Conservation (phyloP, 495 filamentous ascomycete species). For the Massariosphaeria phaeospora region DNA sequence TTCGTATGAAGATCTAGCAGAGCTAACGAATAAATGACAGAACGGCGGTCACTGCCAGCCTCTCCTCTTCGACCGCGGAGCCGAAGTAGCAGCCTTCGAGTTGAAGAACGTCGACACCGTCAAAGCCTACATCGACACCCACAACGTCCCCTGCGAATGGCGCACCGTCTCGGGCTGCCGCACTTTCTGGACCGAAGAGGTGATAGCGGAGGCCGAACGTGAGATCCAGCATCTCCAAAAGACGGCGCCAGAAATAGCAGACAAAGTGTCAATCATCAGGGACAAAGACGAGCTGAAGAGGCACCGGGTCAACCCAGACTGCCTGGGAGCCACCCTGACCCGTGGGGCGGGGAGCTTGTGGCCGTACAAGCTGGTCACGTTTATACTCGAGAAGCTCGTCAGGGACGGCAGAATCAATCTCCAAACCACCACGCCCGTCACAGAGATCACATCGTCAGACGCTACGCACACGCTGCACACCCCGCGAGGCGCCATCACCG, state of each 20-base stretch:
- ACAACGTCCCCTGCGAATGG: constrained; percentile 62
- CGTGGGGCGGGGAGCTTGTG: constrained; percentile 53
- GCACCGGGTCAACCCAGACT: constrained; percentile 42
- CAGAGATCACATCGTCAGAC: constrained; percentile 36
- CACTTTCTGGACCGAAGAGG: constrained; percentile 47
- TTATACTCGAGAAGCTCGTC: constrained; percentile 56
- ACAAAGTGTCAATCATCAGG: constrained; percentile 33
- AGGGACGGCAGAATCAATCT: constrained; percentile 54
- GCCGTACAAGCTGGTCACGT: constrained; percentile 76
- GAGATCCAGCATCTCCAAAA: constrained; percentile 43
- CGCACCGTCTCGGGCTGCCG: constrained; percentile 49
- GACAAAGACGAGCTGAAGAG: constrained; percentile 35
- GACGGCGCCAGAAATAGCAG: constrained; percentile 51
- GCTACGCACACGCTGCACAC: constrained; percentile 56
- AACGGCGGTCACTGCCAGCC: constrained; percentile 77
- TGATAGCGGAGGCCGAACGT: constrained; percentile 46
- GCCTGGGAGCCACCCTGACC: constrained; percentile 44
- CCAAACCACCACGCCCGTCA: constrained; percentile 68
- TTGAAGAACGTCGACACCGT: constrained; percentile 54
- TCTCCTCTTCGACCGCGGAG: constrained; percentile 48
- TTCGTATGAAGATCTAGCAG: no score
- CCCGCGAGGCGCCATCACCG: constrained; percentile 53
- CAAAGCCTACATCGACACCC: constrained; percentile 45
- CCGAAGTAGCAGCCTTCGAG: constrained; percentile 59
- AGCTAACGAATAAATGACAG: no score